Conservation (phyloP, 257 asterid genomes). For the Coffea eugenioides region DNA sequence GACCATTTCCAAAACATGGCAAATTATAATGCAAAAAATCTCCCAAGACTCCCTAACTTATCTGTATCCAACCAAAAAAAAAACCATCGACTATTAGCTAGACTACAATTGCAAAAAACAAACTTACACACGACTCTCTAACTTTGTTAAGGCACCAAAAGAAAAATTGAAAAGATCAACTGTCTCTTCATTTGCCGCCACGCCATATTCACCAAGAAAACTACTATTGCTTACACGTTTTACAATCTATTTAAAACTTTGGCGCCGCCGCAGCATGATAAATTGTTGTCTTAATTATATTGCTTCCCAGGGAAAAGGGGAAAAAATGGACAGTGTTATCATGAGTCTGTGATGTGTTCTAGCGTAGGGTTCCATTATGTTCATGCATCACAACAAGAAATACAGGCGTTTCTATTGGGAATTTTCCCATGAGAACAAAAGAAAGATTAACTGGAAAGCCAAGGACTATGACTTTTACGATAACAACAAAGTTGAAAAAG, state of each 20-base stretch:
- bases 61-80: too few species aligned
- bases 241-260: neutral
- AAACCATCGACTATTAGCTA: too few species aligned
- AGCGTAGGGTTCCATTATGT: constrained; percentile 1
- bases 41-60: too few species aligned
- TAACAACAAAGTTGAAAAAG: neutral
- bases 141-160: neutral
- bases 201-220: neutral
- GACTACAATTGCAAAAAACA: neutral
- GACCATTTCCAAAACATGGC: too few species aligned
- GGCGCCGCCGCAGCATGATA: constrained; percentile 27
- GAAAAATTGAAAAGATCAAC: too few species aligned
- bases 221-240: too few species aligned
- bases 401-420: constrained; percentile 1
- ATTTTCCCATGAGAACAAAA: neutral
- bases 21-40: too few species aligned
- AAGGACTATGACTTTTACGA: neutral
- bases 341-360: neutral
- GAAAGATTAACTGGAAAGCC: neutral
- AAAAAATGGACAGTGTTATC: neutral
- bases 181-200: neutral
- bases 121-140: neutral
- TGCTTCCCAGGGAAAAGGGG: neutral
- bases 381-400: constrained; percentile 14
- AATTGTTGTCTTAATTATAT: constrained; percentile 1